Evolutionary conservation across 202 grass and related monocot species (phyloP), one percentile per base, ranked within the genome.

Genomic region (Cymbopogon flexuosus): DNA sequence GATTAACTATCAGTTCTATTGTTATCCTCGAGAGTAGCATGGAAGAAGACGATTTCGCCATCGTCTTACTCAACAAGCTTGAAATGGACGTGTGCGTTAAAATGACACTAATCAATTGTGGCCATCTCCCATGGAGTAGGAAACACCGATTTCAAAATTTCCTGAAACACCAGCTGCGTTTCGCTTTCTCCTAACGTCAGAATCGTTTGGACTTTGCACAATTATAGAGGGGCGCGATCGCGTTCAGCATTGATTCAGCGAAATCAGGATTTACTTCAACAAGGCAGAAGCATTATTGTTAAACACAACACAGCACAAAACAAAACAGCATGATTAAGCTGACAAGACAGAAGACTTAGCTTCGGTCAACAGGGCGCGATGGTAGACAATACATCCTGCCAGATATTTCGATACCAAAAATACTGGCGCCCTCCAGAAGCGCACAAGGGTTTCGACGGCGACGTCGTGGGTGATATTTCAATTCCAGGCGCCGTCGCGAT

Each of bases 101-200:
- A 22, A 64, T 43, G 58, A 5, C 5, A 31, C 4, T 64, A 79
- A 65, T 45, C 45, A 79, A 65, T 73, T 34, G 43, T 58, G 54
- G 19, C 68, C 45, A 27, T 42, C 75, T 58, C 52, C 87, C 47
- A 30, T 15, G 18, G 49, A 33, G 4, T 12, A 59, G 83, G 73
- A 68, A 27, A 60, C 31, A 21, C 15, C 6, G 35, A 36, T 52
- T 27, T 41, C 10, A 13, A 33, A 72, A 33, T 33, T 11, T 57
- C 3, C 8, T 14, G 8, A 22, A 66, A 33, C 30, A 49, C 36
- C 8, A 72, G 5, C 72, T 13, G 21, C 58, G 40, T 77, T 51
- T 82, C 66, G 8, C 46, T 82, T 81, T 82, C 78, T 51, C 34
- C 58, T 68, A 49, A 68, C 83, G 67, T 35, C 39, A 31, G 47